Conservation (phyloP, 306 rosid species). For the Abrus precatorius region DNA sequence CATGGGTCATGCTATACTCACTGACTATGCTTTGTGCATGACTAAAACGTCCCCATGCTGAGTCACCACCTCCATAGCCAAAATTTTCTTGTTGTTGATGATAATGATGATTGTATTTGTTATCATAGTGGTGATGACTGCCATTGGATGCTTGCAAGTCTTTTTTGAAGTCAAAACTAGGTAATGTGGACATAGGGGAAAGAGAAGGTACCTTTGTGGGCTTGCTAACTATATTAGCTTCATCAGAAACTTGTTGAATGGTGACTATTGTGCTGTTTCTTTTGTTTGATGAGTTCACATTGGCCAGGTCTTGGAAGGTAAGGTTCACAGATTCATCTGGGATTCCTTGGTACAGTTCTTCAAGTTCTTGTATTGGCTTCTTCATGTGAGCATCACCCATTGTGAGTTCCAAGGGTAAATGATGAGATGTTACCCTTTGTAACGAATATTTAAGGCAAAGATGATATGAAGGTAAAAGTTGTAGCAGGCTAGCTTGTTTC, state of each 20-base stretch:
- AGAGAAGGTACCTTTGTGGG: constrained; percentile 38
- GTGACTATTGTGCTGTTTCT: constrained; percentile 26
- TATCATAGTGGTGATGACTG: neutral
- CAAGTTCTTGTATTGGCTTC: constrained; percentile 51
- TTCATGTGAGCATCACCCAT: constrained; percentile 56
- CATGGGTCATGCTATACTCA: constrained; percentile 43
- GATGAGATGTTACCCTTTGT: neutral
- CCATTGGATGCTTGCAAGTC: constrained; percentile 56
- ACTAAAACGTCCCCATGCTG: constrained; percentile 36
- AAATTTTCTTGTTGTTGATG: neutral
- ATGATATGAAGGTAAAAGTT: constrained; percentile 12
- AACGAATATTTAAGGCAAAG: constrained; percentile 36
- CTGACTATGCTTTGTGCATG: neutral
- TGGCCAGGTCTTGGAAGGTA: constrained; percentile 75
- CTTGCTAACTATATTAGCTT: constrained; percentile 3
- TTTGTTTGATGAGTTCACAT: constrained; percentile 49
- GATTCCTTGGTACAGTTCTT: constrained; percentile 74
- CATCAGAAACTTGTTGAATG: neutral
- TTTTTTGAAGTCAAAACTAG: constrained; percentile 76
- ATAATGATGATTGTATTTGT: neutral
- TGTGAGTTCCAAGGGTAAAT: constrained; percentile 18
- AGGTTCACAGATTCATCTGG: constrained; percentile 91
- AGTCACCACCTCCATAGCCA: neutral
- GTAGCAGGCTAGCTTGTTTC: constrained; percentile 34
- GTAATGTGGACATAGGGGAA: constrained; percentile 48